A percentile compares a stretch with the other conserved stretches of the same genome.
Conservation (phyloP, 768 basidiomycete species). For the Leccinum obscurum region DNA sequence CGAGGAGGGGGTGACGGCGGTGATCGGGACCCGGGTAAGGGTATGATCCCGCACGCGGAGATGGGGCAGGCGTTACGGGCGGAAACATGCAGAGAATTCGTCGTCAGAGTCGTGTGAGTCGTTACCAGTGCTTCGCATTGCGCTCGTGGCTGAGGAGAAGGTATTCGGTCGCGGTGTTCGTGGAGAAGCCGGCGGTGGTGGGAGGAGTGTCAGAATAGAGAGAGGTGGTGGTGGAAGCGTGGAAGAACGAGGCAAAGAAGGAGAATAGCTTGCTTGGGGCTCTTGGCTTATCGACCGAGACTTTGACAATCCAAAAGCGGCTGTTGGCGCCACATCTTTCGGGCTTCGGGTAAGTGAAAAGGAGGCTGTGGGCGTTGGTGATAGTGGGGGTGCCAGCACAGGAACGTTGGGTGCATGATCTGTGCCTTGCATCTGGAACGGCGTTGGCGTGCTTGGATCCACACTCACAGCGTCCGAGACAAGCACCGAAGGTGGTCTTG, state of each 20-base stretch:
- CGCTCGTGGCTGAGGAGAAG: slow-evolving; percentile 4
- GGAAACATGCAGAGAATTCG: slow-evolving; percentile 54
- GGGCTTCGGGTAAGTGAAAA: slow-evolving; percentile 18
- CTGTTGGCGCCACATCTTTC: slow-evolving; percentile 3
- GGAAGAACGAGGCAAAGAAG: slow-evolving; percentile 21
- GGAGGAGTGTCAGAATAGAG: slow-evolving; percentile 30
- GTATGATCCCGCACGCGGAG: slow-evolving; percentile 9
- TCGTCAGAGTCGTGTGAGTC: slow-evolving; percentile 36
- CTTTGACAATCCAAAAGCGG: slow-evolving; percentile 3
- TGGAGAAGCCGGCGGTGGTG: slow-evolving; percentile 33
- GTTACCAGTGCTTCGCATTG: slow-evolving; percentile 8
- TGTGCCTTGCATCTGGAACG: slow-evolving; percentile 1
- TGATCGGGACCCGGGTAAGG: slow-evolving; percentile 21
- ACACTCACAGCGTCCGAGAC: slow-evolving; percentile 1
- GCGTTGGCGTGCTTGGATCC: background rate
- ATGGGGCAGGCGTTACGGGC: slow-evolving; percentile 5
- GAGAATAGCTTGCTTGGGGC: slow-evolving; percentile 19
- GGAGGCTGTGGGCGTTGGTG: slow-evolving; percentile 34
- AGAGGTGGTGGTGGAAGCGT: slow-evolving; percentile 26
- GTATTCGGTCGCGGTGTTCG: slow-evolving; percentile 30
- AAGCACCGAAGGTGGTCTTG: slow-evolving; percentile 13
- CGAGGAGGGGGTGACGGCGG: slow-evolving; percentile 31
- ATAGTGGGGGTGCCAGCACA: slow-evolving; percentile 24
- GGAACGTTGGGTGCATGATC: slow-evolving; percentile 13
- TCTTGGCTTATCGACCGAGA: slow-evolving; percentile 15